phyloP scores from a whole-genome alignment of 176 grass and related monocot genomes.

The Carex pumila region DNA sequence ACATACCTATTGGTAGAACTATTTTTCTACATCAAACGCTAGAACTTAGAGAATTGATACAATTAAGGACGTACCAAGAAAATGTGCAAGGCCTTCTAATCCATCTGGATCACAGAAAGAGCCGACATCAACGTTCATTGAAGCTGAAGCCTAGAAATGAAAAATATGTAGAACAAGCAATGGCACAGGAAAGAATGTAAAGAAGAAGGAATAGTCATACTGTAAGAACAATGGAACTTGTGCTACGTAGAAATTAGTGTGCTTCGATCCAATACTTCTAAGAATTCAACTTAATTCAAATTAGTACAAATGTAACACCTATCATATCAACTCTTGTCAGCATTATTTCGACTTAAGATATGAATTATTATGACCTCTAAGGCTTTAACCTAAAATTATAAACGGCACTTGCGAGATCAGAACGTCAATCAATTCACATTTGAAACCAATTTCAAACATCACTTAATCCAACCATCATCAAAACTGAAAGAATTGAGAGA shows the following conservation, averaged over 20 bases:
- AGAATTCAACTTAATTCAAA: neutral
- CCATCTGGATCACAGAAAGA: constrained; percentile 85
- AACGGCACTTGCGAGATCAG: neutral
- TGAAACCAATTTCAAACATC: neutral
- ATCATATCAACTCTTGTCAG: neutral
- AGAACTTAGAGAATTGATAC: neutral
- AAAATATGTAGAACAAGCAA: neutral
- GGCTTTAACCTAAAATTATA: neutral
- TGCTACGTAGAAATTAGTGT: neutral
- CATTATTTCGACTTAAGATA: neutral
- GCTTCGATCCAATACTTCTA: neutral
- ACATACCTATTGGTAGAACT: neutral
- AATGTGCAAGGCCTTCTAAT: constrained; percentile 84
- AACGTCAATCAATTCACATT: constrained; percentile 1
- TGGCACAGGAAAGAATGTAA: neutral
- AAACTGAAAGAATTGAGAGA: neutral
- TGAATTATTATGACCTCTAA: neutral
- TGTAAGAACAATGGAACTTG: neutral
- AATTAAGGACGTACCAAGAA: constrained; percentile 51
- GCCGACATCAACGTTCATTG: constrained; percentile 81
- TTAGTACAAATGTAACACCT: neutral
- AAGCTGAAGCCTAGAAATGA: constrained; percentile 64
- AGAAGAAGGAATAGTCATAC: neutral
- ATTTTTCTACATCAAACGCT: neutral
- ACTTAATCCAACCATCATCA: neutral